Conservation (phyloP, 768 basidiomycete genomes). For the Russula brevipes region DNA sequence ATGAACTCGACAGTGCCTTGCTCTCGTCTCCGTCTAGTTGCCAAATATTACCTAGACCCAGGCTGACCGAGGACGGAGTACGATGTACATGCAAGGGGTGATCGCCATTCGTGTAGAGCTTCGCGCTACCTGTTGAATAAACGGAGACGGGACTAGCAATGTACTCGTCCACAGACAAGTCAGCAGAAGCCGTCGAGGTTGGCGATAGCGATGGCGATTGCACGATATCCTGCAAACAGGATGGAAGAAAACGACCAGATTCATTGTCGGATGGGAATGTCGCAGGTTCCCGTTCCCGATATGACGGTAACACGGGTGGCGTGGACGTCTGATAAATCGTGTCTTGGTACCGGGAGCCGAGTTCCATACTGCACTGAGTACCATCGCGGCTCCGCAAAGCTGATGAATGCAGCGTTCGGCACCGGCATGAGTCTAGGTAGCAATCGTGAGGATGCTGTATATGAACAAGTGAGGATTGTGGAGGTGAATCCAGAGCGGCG, state of each 20-base stretch:
- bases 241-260: slow-evolving; percentile 54
- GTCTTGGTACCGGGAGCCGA: slow-evolving; percentile 41
- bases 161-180: slow-evolving; percentile 57
- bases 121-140: slow-evolving; percentile 12
- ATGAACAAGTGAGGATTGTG: not conserved
- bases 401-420: not conserved
- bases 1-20: slow-evolving; percentile 20
- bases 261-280: slow-evolving; percentile 26
- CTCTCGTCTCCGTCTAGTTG: slow-evolving; percentile 66
- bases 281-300: slow-evolving; percentile 24
- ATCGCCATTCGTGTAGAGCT: slow-evolving; percentile 21
- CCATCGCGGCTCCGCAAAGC: not conserved
- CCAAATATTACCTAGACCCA: slow-evolving; percentile 58
- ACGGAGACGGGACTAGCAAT: slow-evolving; percentile 24
- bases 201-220: slow-evolving; percentile 53
- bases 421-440: slow-evolving; percentile 2
- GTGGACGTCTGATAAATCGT: slow-evolving; percentile 73
- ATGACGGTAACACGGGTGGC: slow-evolving; percentile 36
- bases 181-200: slow-evolving; percentile 59
- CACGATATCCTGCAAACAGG: slow-evolving; percentile 72
- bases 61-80: slow-evolving; percentile 26
- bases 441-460: slow-evolving; percentile 2
- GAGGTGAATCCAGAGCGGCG: not conserved
- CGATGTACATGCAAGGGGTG: slow-evolving; percentile 15
- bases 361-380: slow-evolving; percentile 37